These are phyloP conservation scores for Tardiomyces depauwii DNA, from an alignment of 1,139 yeast genomes.

Conservation along the genomic window DNA sequence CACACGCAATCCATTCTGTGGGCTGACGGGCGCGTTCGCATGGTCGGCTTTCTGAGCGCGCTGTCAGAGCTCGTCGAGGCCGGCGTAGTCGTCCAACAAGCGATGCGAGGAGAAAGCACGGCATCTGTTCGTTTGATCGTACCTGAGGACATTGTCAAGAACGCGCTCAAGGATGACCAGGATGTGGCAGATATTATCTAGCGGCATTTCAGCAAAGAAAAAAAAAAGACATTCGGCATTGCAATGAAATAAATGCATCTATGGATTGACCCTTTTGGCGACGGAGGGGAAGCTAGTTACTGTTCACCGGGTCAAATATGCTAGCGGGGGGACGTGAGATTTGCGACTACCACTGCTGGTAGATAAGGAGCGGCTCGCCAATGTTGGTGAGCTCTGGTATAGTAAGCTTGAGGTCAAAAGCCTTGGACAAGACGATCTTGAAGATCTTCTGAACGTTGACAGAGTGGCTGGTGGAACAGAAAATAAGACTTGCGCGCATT, in stretches of 20 bases:
- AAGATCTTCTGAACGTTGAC: constrained; percentile 91
- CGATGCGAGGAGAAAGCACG: constrained; percentile 55
- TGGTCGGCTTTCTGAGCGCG: constrained; percentile 39
- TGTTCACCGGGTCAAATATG: neutral
- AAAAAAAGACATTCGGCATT: too few species aligned
- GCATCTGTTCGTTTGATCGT: constrained; percentile 52
- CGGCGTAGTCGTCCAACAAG: constrained; percentile 63
- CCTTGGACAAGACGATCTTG: constrained; percentile 82
- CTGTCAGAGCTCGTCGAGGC: constrained; percentile 62
- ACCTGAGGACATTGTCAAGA: constrained; percentile 57
- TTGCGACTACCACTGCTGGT: constrained; percentile 30
- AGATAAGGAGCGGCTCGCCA: constrained; percentile 84
- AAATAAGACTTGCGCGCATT: constrained; percentile 83
- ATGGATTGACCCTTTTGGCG: too few species aligned
- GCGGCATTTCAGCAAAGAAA: neutral
- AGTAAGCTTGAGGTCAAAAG: constrained; percentile 76
- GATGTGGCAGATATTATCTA: constrained; percentile 8
- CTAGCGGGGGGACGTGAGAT: constrained; percentile 4
- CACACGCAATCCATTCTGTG: constrained; percentile 4
- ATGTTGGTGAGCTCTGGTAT: constrained; percentile 73
- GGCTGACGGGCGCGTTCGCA: constrained; percentile 17
- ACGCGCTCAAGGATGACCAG: constrained; percentile 5
- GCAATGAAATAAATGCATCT: neutral
- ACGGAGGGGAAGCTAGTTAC: too few species aligned
- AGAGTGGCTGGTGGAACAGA: constrained; percentile 88